These are phyloP conservation scores for Bocquillonia castaneifolia DNA, from an alignment of 441 rosid genomes.

Conservation along the genomic window DNA sequence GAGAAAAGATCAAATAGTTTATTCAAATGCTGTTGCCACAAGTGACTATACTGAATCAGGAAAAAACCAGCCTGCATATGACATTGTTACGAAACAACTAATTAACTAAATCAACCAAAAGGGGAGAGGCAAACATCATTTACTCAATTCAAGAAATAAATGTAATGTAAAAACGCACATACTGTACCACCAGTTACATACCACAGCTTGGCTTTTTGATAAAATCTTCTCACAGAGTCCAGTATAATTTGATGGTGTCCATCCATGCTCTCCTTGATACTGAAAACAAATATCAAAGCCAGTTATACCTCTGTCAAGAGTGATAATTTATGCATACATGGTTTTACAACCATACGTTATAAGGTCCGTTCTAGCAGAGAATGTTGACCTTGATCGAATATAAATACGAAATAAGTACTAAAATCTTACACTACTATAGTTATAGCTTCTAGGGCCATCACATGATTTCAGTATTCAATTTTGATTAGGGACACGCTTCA, in stretches of 20 bases:
- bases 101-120: slow-evolving; percentile 2
- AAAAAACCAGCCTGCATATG: slow-evolving; percentile 84
- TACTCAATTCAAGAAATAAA: not conserved
- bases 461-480: not conserved
- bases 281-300: slow-evolving; percentile 29
- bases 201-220: slow-evolving; percentile 95
- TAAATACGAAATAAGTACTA: not conserved
- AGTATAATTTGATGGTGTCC: slow-evolving; percentile 79
- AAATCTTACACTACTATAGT: not conserved
- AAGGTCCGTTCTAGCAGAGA: not conserved
- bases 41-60: slow-evolving; percentile 58
- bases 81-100: slow-evolving; percentile 11
- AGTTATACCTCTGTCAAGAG: not conserved
- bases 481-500: not conserved
- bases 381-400: not conserved
- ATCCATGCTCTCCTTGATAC: slow-evolving; percentile 94
- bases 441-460: not conserved
- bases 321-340: not conserved
- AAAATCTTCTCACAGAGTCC: slow-evolving; percentile 90
- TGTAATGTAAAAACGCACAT: not conserved
- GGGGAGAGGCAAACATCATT: not conserved
- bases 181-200: slow-evolving; percentile 36
- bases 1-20: slow-evolving; percentile 61
- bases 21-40: slow-evolving; percentile 83
- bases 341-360: not conserved